A percentile compares a stretch with the other conserved stretches of the same genome.
phyloP scores from a whole-genome alignment of 2,329 filamentous ascomycete genomes.

The Pseudohalonectria lignicola region DNA sequence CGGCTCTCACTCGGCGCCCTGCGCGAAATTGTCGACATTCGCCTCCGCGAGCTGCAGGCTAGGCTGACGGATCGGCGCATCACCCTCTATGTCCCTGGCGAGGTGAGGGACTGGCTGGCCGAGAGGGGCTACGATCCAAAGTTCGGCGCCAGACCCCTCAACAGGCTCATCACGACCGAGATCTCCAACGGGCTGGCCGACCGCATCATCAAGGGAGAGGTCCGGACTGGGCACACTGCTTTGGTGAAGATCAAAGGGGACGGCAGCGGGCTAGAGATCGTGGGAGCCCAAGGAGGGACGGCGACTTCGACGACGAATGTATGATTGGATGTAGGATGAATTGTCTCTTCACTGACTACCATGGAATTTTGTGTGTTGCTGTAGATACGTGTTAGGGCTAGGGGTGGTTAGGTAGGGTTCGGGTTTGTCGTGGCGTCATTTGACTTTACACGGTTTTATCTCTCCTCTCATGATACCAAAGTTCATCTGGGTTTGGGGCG shows the following conservation, averaged over 20 bases:
- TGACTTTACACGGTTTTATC: not conserved
- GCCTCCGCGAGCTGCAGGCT: conserved; percentile 71
- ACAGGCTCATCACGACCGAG: conserved; percentile 80
- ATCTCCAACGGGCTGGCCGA: conserved; percentile 84
- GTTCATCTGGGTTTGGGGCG: too few relatives aligned
- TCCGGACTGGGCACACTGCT: conserved; percentile 66
- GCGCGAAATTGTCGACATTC: conserved; percentile 87
- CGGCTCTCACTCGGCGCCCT: conserved; percentile 68
- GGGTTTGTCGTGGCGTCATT: not conserved
- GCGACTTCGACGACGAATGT: not conserved
- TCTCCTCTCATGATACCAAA: not conserved
- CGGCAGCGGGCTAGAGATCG: conserved; percentile 44
- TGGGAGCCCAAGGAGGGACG: not conserved
- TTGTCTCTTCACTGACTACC: not conserved
- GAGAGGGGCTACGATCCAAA: conserved; percentile 83
- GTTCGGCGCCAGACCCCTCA: conserved; percentile 84
- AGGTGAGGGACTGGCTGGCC: conserved; percentile 77
- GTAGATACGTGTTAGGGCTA: too few relatives aligned
- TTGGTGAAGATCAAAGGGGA: conserved; percentile 57
- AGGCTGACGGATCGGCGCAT: conserved; percentile 82
- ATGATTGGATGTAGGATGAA: not conserved
- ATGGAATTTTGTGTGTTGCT: not conserved
- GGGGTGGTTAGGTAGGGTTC: not conserved
- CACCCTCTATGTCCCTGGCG: conserved; percentile 55
- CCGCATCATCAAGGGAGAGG: conserved; percentile 77